phyloP scores from a whole-genome alignment of 768 basidiomycete genomes.

The Tylopilus intermedius region DNA sequence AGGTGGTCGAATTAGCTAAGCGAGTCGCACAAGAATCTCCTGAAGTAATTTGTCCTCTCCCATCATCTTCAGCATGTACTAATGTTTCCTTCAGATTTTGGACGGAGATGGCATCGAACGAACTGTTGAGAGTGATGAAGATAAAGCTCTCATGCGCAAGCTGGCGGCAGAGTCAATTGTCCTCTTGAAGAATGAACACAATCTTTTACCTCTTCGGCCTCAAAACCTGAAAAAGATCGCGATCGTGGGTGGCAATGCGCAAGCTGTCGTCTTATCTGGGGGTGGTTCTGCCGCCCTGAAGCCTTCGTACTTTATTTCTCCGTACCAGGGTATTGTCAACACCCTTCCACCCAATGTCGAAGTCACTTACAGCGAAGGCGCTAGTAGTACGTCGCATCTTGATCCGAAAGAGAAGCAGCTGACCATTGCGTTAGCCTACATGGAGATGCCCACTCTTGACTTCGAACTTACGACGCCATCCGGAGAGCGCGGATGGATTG shows the following conservation, averaged over 20 bases:
- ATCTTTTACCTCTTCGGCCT: slow-evolving; percentile 36
- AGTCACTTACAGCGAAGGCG: slow-evolving; percentile 65
- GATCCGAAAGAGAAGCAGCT: not conserved
- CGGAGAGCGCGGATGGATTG: slow-evolving; percentile 65
- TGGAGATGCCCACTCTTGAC: slow-evolving; percentile 63
- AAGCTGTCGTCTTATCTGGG: slow-evolving; percentile 63
- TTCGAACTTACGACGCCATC: slow-evolving; percentile 55
- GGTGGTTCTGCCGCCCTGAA: slow-evolving; percentile 71
- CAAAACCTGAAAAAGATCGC: slow-evolving; percentile 60
- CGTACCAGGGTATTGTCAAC: slow-evolving; percentile 69
- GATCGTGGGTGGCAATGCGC: slow-evolving; percentile 65
- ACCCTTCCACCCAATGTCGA: slow-evolving; percentile 49
- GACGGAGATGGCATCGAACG: slow-evolving; percentile 68
- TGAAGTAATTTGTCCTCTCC: slow-evolving; percentile 39
- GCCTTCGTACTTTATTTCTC: slow-evolving; percentile 70
- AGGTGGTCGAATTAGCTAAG: slow-evolving; percentile 65
- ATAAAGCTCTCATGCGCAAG: slow-evolving; percentile 57
- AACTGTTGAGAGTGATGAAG: slow-evolving; percentile 56
- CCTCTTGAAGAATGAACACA: slow-evolving; percentile 63
- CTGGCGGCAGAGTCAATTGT: slow-evolving; percentile 71
- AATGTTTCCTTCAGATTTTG: slow-evolving; percentile 43
- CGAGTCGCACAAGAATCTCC: slow-evolving; percentile 63
- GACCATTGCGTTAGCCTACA: slow-evolving; percentile 43
- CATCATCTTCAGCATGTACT: not conserved
- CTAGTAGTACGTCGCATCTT: slow-evolving; percentile 43